Evolutionary conservation across 78 protist species (phyloP).

Genomic region (Diacronema lutheri): DNA sequence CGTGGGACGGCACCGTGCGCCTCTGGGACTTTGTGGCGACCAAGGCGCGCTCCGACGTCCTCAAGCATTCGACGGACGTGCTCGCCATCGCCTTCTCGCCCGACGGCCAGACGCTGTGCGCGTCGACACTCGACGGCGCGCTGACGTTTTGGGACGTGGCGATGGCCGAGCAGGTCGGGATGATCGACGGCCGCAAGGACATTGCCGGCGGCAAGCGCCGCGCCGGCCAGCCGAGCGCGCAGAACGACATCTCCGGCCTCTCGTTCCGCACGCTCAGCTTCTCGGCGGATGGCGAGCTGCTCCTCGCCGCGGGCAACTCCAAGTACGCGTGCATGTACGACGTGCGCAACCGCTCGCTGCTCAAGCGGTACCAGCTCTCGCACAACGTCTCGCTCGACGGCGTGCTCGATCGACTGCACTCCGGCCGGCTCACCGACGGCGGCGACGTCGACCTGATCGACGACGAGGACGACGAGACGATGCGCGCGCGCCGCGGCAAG

Average conservation of each 20-base stretch:
- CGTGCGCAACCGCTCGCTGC: conserved; percentile 43
- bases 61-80: conserved; percentile 28
- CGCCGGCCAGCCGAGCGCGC: not conserved
- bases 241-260: not conserved
- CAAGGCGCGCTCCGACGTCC: not conserved
- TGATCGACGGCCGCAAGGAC: conserved; percentile 70
- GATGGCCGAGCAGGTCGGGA: conserved; percentile 27
- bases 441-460: conserved; percentile 10
- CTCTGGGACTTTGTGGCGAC: conserved; percentile 78
- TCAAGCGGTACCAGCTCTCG: conserved; percentile 18
- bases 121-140: conserved; percentile 54
- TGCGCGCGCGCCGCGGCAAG: not conserved
- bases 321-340: conserved; percentile 84
- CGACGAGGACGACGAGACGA: conserved; percentile 53
- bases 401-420: conserved; percentile 51
- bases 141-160: conserved; percentile 48
- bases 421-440: conserved; percentile 21
- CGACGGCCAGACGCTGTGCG: conserved; percentile 65
- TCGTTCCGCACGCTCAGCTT: conserved; percentile 26
- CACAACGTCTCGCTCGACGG: conserved; percentile 75
- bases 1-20: conserved; percentile 81
- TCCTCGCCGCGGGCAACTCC: conserved; percentile 80
- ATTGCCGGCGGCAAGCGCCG: conserved; percentile 12
- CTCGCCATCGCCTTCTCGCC: conserved; percentile 64
- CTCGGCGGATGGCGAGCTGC: conserved; percentile 72